Percentiles rank a stretch among this genome's conserved stretches.
Conservation (phyloP, 2,329 filamentous ascomycete species). For the Colletotrichum kahawae region DNA sequence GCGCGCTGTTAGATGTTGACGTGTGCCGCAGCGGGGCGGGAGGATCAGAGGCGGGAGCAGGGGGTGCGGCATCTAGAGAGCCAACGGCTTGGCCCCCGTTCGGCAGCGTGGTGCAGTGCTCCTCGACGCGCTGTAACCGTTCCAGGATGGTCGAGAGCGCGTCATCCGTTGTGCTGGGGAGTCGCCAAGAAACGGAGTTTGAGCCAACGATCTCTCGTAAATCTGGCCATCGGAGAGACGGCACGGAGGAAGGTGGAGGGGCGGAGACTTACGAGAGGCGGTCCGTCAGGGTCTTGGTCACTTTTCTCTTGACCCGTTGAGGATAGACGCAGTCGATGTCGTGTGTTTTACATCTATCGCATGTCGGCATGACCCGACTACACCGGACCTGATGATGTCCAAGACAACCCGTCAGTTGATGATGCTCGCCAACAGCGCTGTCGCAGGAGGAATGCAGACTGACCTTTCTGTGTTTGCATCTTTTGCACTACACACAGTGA, state of each 20-base stretch:
- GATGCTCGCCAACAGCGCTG: background rate
- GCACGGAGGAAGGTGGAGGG: background rate
- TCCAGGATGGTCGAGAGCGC: constrained; percentile 33
- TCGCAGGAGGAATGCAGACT: background rate
- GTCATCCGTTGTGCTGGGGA: constrained; percentile 4
- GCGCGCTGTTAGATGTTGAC: background rate
- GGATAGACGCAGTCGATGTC: constrained; percentile 32
- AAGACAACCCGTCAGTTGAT: background rate
- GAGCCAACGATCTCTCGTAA: background rate
- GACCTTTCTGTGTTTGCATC: constrained; percentile 13
- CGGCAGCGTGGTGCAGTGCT: constrained; percentile 14
- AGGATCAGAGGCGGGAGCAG: background rate
- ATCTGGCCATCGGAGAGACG: background rate
- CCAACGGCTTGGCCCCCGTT: background rate
- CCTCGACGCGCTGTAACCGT: constrained; percentile 33
- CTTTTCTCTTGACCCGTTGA: constrained; percentile 29
- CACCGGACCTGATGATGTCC: constrained; percentile 28
- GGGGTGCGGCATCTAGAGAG: background rate
- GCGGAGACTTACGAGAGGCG: constrained; percentile 6
- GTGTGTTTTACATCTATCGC: constrained; percentile 30
- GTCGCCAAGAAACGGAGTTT: background rate
- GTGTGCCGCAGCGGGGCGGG: background rate
- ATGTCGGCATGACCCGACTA: constrained; percentile 32
- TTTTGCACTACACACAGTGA: background rate
- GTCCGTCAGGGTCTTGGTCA: constrained; percentile 20